Evolutionary conservation across 202 grass and related monocot genomes (phyloP), one percentile per base, ranked within the genome.

Genomic region (Digitaria exilis): DNA sequence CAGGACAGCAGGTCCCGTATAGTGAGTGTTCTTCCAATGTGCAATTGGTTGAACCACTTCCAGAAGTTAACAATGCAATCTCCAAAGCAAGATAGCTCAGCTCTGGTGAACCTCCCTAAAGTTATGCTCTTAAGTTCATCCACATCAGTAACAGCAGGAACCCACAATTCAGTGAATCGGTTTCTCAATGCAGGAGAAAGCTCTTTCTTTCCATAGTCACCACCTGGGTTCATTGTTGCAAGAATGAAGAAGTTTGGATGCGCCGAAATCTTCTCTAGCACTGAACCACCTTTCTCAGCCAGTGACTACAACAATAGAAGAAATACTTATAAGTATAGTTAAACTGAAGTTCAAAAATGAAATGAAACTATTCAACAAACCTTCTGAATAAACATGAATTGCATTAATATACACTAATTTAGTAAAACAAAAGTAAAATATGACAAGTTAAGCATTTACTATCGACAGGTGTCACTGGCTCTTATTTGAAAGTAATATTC

Each of bases 131-230:
- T 84, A 41, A 98, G 90, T 84, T 95, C 95, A 87, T 87, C 79
- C 77, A 88, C 69, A 82, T 88, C 84, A 54, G 65, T 83, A 37
- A 98, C 92, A 86, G 95, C 74, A 80, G 95, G 95, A 77, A 98
- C 92, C 95, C 95, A 98, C 70, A 98, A 86, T 76, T 98, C 95
- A 18, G 95, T 98, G 83, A 98, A 98, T 54, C 95, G 87, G 77
- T 98, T 98, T 81, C 95, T 68, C 61, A 98, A 75, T 67, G 95
- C 92, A 78, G 95, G 95, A 45, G 95, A 98, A 58, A 98, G 82
- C 56, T 98, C 95, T 84, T 95, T 98, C 81, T 98, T 98, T 37
- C 95, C 95, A 77, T 95, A 95, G 85, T 98, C 95, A 70, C 95
- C 95, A 79, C 95, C 92, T 65, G 95, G 95, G 74, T 98, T 98